Conservation (phyloP, 192 early-diverging fungal species). For the Physocladia obscura region DNA sequence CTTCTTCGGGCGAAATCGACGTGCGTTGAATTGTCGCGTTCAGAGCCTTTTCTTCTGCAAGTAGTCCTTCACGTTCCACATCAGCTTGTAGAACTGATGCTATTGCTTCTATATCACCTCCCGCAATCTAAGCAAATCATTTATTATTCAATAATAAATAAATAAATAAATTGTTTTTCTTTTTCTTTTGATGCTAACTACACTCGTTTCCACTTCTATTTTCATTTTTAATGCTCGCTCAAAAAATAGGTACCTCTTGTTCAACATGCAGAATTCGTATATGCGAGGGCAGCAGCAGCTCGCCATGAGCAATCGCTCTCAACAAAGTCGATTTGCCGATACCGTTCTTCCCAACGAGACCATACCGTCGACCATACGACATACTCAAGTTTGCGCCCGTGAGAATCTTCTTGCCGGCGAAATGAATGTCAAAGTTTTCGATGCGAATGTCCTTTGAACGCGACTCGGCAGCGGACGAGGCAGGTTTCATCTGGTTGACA, state of each 20-base stretch:
- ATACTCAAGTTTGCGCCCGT: conserved; percentile 80
- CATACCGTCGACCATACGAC: conserved; percentile 88
- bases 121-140: conserved; percentile 88
- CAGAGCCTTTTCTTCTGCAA: conserved; percentile 79
- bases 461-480: conserved; percentile 63
- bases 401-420: conserved; percentile 89
- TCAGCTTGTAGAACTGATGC: conserved; percentile 91
- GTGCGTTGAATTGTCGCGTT: conserved; percentile 51
- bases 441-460: conserved; percentile 94
- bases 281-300: conserved; percentile 84
- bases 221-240: no score
- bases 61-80: conserved; percentile 83
- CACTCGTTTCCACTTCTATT: background rate
- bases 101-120: conserved; percentile 84
- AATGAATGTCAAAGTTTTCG: conserved; percentile 94
- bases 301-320: conserved; percentile 76
- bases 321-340: conserved; percentile 83
- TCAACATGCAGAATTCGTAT: conserved; percentile 96
- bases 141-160: no score
- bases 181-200: background rate
- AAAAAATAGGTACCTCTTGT: conserved; percentile 69
- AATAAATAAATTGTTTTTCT: no score
- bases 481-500: conserved; percentile 88
- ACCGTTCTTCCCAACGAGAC: conserved; percentile 93
- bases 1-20: conserved; percentile 51